Evolutionary conservation across 2,329 filamentous ascomycete species (phyloP), one percentile per base, ranked within the genome.

Genomic region (Curvularia verruculosa): DNA sequence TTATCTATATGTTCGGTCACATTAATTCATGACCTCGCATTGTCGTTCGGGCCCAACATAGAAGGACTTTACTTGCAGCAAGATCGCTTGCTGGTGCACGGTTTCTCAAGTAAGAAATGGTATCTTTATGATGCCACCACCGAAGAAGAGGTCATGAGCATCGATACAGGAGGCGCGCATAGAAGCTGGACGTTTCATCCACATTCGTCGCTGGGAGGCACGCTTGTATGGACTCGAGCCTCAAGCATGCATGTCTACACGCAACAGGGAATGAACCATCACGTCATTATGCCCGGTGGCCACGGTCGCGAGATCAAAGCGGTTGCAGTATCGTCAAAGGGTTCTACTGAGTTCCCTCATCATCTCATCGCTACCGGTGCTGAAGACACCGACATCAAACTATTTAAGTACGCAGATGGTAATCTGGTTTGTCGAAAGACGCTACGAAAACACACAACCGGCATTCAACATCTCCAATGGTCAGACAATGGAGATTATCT

Each of bases 281-380:
- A 73, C 9, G 72, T 82, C 0, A 62, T 96, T 12, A 87, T 88
- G 61, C 65, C 77, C 0, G 94, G 95, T 6, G 86, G 86, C 0
- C 95, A 99, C 75, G 95, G 95, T 0, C 83, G 95, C 52, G 95
- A 99, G 76, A 90, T 98, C 65, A 91, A 90, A 72, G 77, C 84
- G 1, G 75, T 85, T 59, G 83, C 86, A 19, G 69, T 84, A 2
- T 81, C 81, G 0, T 37, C 34, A 9, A 31, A 29, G 13, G 13
- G 24, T 26, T n/a, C 10, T 21, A 23, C 21, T 12, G 53, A 29
- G 40, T 26, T 59, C 54, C 52, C 65, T 46, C 46, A 19, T 8
- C 69, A 69, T 5, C 69, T 89, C 4, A 78, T 90, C 34, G 88
- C 87, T 1, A 90, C 88, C 1, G 89, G 88, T 0, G 85, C 87